Evolutionary conservation across 371 early-diverging fungal species (phyloP).

Genomic region (Umbelopsis sp.): DNA sequence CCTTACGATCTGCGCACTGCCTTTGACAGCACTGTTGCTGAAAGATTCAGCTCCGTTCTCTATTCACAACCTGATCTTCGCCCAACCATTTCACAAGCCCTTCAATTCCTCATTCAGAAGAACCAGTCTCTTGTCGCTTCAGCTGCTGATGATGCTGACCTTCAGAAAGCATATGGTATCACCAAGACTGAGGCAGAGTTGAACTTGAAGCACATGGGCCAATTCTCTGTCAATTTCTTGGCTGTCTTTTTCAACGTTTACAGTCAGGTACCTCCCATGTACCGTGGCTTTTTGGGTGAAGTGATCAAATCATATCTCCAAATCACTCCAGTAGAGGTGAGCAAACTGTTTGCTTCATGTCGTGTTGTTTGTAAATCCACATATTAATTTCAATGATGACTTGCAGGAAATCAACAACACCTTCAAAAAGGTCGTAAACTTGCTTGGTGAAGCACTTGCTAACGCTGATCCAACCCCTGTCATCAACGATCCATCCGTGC

Average conservation of each 20-base stretch:
- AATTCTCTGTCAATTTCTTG: constrained; percentile 75
- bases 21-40: constrained; percentile 68
- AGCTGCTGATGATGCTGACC: constrained; percentile 51
- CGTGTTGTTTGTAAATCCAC: background rate
- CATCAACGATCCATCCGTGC: constrained; percentile 42
- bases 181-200: constrained; percentile 60
- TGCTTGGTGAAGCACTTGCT: constrained; percentile 67
- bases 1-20: constrained; percentile 74
- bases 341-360: background rate
- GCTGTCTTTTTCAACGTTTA: constrained; percentile 85
- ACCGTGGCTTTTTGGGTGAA: constrained; percentile 73
- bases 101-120: constrained; percentile 75
- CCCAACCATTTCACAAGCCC: constrained; percentile 76
- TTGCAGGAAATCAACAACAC: constrained; percentile 55
- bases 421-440: constrained; percentile 66
- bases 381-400: background rate
- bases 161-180: constrained; percentile 58
- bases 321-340: constrained; percentile 57
- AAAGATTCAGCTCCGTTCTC: constrained; percentile 68
- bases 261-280: constrained; percentile 67
- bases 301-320: constrained; percentile 72
- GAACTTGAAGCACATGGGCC: constrained; percentile 64
- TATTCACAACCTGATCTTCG: constrained; percentile 78
- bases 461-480: constrained; percentile 32
- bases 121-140: constrained; percentile 57